Conservation (phyloP, 768 basidiomycete genomes). For the Leucocoprinus birnbaumii region DNA sequence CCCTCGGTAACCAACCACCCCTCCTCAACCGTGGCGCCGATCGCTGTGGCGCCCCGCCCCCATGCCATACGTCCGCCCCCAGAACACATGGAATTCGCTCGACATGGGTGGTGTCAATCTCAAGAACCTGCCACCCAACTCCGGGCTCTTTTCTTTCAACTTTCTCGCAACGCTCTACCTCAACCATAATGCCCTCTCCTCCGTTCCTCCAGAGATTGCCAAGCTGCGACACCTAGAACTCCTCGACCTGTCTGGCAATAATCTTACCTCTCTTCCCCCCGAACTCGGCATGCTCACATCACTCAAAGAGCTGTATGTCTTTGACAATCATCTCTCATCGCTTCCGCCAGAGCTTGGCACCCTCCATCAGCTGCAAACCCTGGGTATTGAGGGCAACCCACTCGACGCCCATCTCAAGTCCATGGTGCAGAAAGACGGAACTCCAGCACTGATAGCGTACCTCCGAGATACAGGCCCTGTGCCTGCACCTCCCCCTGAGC, state of each 20-base stretch:
- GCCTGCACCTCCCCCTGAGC: constrained; percentile 75
- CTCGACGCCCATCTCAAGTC: constrained; percentile 72
- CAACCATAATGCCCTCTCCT: constrained; percentile 85
- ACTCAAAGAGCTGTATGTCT: constrained; percentile 89
- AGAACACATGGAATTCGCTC: constrained; percentile 83
- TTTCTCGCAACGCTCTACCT: constrained; percentile 95
- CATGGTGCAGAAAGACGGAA: constrained; percentile 94
- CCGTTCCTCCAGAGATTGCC: constrained; percentile 80
- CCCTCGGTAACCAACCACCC: constrained; percentile 53
- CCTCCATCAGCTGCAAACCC: constrained; percentile 86
- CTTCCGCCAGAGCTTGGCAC: constrained; percentile 88
- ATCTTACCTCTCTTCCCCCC: constrained; percentile 69
- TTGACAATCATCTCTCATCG: constrained; percentile 89
- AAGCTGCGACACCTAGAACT: constrained; percentile 83
- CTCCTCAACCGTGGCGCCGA: constrained; percentile 73
- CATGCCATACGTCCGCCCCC: constrained; percentile 62
- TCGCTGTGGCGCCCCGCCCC: constrained; percentile 63
- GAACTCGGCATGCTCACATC: constrained; percentile 90
- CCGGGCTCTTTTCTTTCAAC: constrained; percentile 80
- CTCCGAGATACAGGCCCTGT: constrained; percentile 93
- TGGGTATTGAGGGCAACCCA: constrained; percentile 98
- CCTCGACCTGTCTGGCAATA: constrained; percentile 91
- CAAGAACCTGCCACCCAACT: constrained; percentile 80
- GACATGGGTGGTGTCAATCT: constrained; percentile 97
- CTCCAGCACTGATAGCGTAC: constrained; percentile 79